Conservation (phyloP, 129 eudicot genomes). For the Artemisia annua region DNA sequence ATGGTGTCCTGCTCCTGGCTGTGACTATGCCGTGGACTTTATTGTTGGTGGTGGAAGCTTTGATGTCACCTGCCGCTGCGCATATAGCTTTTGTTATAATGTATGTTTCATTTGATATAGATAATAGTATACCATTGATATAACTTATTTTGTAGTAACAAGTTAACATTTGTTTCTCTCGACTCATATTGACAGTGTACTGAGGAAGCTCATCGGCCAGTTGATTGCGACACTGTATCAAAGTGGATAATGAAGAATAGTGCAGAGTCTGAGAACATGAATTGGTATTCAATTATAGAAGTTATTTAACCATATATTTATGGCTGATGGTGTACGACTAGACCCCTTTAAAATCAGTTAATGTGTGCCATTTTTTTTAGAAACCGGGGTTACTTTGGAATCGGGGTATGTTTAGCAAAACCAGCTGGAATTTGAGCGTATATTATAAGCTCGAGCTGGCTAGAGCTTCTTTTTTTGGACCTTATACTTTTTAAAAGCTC, state of each 20-base stretch:
- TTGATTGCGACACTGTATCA: conserved; percentile 69
- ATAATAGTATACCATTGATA: neutral
- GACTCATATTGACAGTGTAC: conserved; percentile 57
- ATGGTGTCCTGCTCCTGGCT: conserved; percentile 96
- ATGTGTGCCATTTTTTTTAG: too few relatives aligned
- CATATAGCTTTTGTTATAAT: conserved; percentile 83
- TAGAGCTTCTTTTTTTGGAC: too few relatives aligned
- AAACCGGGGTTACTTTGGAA: too few relatives aligned
- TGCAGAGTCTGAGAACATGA: conserved; percentile 73
- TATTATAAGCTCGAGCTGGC: too few relatives aligned
- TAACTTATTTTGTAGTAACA: neutral
- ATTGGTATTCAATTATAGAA: conserved; percentile 47
- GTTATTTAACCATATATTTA: neutral
- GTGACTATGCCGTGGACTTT: conserved; percentile 81
- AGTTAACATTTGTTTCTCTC: conserved; percentile 10
- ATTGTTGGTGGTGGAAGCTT: conserved; percentile 78
- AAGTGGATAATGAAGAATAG: conserved; percentile 71
- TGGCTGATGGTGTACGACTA: neutral
- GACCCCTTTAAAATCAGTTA: neutral
- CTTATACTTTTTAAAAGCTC: too few relatives aligned
- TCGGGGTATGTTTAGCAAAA: too few relatives aligned
- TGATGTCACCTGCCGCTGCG: conserved; percentile 74
- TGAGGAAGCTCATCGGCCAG: conserved; percentile 81
- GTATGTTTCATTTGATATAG: conserved; percentile 36
- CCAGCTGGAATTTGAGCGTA: too few relatives aligned